phyloP scores from a whole-genome alignment of 1,284 basidiomycete species.

The Microbotryum silenes-acaulis region DNA sequence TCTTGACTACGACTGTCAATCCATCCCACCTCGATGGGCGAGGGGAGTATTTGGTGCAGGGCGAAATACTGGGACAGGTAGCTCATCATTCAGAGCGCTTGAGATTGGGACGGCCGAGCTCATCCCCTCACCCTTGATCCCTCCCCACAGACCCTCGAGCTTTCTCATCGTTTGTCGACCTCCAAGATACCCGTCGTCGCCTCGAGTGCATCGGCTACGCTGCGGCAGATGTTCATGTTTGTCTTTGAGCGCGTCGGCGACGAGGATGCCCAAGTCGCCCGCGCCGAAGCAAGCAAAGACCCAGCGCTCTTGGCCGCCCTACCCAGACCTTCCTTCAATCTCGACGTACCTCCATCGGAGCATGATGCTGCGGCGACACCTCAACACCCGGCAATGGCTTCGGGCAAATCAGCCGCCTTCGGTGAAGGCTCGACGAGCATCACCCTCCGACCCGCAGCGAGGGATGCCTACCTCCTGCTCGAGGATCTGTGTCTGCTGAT shows the following conservation, averaged over 20 bases:
- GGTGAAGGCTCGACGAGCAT: conserved; percentile 47
- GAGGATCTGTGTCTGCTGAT: conserved; percentile 83
- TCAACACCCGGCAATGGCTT: neutral
- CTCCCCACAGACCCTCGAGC: conserved; percentile 59
- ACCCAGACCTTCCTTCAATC: conserved; percentile 17
- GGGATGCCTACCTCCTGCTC: conserved; percentile 80
- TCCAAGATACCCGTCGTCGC: conserved; percentile 92
- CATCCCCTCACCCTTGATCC: neutral
- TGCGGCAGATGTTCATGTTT: conserved; percentile 95
- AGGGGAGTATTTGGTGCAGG: conserved; percentile 55
- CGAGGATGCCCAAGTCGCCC: conserved; percentile 43
- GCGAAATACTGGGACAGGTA: conserved; percentile 67
- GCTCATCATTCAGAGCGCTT: conserved; percentile 36
- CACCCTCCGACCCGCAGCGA: conserved; percentile 64
- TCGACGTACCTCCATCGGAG: conserved; percentile 28
- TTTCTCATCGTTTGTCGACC: conserved; percentile 92
- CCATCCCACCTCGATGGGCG: neutral
- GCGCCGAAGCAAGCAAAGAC: conserved; percentile 4
- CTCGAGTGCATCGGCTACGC: conserved; percentile 90
- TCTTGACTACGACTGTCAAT: conserved; percentile 59
- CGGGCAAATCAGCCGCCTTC: neutral
- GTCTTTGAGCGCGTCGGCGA: conserved; percentile 88
- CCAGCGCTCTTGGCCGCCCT: conserved; percentile 11
- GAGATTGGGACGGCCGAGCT: conserved; percentile 3
- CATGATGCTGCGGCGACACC: conserved; percentile 9